Evolutionary conservation across 495 filamentous ascomycete species (phyloP).

Genomic region (Aspergillus coremiiformis): DNA sequence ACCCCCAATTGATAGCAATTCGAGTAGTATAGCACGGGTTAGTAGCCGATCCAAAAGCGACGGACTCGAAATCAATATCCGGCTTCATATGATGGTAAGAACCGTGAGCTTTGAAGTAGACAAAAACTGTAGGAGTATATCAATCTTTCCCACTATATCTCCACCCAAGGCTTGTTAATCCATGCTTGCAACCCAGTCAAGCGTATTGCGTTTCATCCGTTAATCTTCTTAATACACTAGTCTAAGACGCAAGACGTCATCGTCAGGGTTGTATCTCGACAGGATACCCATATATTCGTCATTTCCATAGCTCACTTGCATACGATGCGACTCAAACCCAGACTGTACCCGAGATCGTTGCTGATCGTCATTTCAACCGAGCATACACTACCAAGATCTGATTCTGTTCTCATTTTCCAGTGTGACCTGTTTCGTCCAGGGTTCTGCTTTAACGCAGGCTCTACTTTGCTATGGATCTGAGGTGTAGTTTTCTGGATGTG

Average conservation of each 20-base stretch:
- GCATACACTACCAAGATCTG: too few relatives aligned
- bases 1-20: not conserved
- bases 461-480: too few relatives aligned
- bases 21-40: not conserved
- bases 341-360: not conserved
- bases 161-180: slow-evolving; percentile 1
- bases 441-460: too few relatives aligned
- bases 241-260: not conserved
- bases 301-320: not conserved
- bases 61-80: not conserved
- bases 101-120: not conserved
- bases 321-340: too few relatives aligned
- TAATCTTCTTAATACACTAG: not conserved
- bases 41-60: not conserved
- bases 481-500: too few relatives aligned
- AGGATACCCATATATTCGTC: not conserved
- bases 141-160: slow-evolving; percentile 2
- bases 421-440: too few relatives aligned
- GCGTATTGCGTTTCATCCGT: not conserved
- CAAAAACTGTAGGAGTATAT: too few relatives aligned
- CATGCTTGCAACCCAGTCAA: not conserved
- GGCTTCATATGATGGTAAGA: not conserved
- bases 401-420: too few relatives aligned
- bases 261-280: not conserved
- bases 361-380: slow-evolving; percentile 1